phyloP scores from a whole-genome alignment of 73 alveolate species.

The Paramecium primaurelia region DNA sequence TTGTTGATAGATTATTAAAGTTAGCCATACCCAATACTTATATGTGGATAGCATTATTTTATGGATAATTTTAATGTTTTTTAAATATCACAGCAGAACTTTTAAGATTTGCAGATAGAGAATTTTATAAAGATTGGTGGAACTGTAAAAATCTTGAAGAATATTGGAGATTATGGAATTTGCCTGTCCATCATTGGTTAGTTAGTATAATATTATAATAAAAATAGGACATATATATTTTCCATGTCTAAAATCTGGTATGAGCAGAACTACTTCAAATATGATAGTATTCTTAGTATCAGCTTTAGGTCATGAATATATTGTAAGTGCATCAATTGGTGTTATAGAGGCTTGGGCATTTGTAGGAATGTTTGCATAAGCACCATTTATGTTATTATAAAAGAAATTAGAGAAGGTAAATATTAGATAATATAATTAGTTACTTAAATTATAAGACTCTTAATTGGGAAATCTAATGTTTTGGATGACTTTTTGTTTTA shows the following conservation, averaged over 20 bases:
- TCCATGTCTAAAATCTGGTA: slow-evolving; percentile 77
- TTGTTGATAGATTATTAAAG: slow-evolving; percentile 59
- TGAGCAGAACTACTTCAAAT: slow-evolving; percentile 63
- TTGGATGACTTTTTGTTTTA: slow-evolving; percentile 79
- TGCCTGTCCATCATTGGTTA: slow-evolving; percentile 86
- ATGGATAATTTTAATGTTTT: slow-evolving; percentile 79
- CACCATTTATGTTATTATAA: slow-evolving; percentile 76
- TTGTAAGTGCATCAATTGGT: slow-evolving; percentile 73
- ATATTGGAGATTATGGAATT: slow-evolving; percentile 80
- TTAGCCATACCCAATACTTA: slow-evolving; percentile 77
- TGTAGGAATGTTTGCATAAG: slow-evolving; percentile 72
- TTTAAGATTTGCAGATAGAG: slow-evolving; percentile 81
- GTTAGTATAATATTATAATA: not conserved
- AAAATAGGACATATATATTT: slow-evolving; percentile 73
- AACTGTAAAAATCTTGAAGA: slow-evolving; percentile 65
- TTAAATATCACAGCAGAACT: slow-evolving; percentile 81
- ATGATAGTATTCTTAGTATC: slow-evolving; percentile 69
- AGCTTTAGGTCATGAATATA: slow-evolving; percentile 82
- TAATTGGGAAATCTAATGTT: slow-evolving; percentile 73
- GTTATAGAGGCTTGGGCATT: slow-evolving; percentile 71
- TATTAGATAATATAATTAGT: not conserved
- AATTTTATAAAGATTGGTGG: slow-evolving; percentile 82
- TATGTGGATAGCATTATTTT: slow-evolving; percentile 79
- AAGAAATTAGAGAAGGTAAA: slow-evolving; percentile 68
- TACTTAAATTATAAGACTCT: slow-evolving; percentile 48